These are phyloP conservation scores for Platismatia glauca DNA, from an alignment of 495 filamentous ascomycete genomes.

Conservation along the genomic window DNA sequence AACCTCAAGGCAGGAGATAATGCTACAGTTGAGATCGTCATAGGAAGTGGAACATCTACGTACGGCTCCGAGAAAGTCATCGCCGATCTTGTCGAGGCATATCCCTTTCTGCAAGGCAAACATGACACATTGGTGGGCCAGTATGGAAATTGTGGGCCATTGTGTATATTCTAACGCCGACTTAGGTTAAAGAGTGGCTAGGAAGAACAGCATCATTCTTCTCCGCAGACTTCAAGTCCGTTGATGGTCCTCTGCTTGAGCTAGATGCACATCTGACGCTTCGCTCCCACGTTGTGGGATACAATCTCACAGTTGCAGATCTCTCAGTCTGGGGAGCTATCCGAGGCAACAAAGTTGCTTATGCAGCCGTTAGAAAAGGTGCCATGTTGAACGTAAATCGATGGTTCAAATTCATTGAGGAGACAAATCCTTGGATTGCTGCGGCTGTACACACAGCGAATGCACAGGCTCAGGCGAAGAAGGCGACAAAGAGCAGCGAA, in stretches of 20 bases:
- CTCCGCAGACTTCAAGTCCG: slow-evolving; percentile 64
- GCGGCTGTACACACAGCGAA: slow-evolving; percentile 26
- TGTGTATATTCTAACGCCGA: slow-evolving; percentile 4
- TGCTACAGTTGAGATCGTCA: slow-evolving; percentile 34
- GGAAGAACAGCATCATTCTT: slow-evolving; percentile 43
- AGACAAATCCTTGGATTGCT: slow-evolving; percentile 56
- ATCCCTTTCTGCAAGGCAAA: slow-evolving; percentile 39
- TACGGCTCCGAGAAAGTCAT: slow-evolving; percentile 35
- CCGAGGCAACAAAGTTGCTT: slow-evolving; percentile 75
- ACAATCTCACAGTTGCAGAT: slow-evolving; percentile 69
- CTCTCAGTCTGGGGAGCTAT: slow-evolving; percentile 77
- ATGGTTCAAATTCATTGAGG: slow-evolving; percentile 85
- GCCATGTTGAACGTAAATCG: slow-evolving; percentile 68
- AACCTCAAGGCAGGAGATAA: slow-evolving; percentile 37
- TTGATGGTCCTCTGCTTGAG: slow-evolving; percentile 64
- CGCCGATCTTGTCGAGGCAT: slow-evolving; percentile 33
- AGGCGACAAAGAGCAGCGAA: slow-evolving; percentile 65
- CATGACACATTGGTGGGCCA: slow-evolving; percentile 24
- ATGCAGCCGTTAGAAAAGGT: slow-evolving; percentile 69
- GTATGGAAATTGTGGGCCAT: neutral
- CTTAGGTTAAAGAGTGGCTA: slow-evolving; percentile 49
- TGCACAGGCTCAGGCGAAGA: slow-evolving; percentile 47
- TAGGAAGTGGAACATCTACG: slow-evolving; percentile 27
- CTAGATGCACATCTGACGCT: slow-evolving; percentile 82
- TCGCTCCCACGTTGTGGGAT: slow-evolving; percentile 77